Percentiles rank a stretch among this genome's conserved stretches.
Evolutionary conservation across 768 basidiomycete genomes (phyloP).

Genomic region (Hemileccinum impolitum): DNA sequence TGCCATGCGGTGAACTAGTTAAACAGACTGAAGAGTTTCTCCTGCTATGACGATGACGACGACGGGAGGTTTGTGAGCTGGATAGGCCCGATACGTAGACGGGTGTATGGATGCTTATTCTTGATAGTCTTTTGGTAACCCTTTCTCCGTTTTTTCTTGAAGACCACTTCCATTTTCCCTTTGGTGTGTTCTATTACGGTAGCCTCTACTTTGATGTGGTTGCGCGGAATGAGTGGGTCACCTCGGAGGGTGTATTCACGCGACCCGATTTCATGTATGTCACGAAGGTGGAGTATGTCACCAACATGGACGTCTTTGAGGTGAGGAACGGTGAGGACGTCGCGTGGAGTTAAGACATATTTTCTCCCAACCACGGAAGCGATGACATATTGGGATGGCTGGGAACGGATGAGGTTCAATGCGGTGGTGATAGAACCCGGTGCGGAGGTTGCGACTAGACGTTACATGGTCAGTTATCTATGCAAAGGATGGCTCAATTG

Average conservation of each 20-base stretch:
- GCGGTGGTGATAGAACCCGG: slow-evolving; percentile 54
- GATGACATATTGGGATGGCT: slow-evolving; percentile 89
- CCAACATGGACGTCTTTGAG: slow-evolving; percentile 85
- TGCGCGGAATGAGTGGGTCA: slow-evolving; percentile 62
- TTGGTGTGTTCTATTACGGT: slow-evolving; percentile 99
- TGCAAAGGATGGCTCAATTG: too few relatives aligned
- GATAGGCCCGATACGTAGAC: slow-evolving; percentile 87
- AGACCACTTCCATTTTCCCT: slow-evolving; percentile 83
- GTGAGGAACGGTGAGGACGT: slow-evolving; percentile 90
- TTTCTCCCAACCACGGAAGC: slow-evolving; percentile 84
- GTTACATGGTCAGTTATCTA: slow-evolving; percentile 3
- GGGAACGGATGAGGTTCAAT: slow-evolving; percentile 79
- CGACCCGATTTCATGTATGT: slow-evolving; percentile 93
- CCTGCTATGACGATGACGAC: slow-evolving; percentile 29
- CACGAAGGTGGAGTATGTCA: slow-evolving; percentile 74
- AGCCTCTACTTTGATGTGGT: slow-evolving; percentile 70
- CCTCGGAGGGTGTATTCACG: slow-evolving; percentile 91
- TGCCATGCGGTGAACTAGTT: neutral
- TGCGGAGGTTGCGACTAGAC: slow-evolving; percentile 22
- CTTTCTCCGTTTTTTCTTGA: slow-evolving; percentile 98
- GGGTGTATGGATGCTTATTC: slow-evolving; percentile 95
- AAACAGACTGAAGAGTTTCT: neutral
- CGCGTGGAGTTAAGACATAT: slow-evolving; percentile 87
- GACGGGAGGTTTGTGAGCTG: slow-evolving; percentile 37
- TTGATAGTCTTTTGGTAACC: slow-evolving; percentile 93